Evolutionary conservation across 306 rosid genomes (phyloP), one percentile per base, ranked within the genome.

Genomic region (Cucumis hystrix): DNA sequence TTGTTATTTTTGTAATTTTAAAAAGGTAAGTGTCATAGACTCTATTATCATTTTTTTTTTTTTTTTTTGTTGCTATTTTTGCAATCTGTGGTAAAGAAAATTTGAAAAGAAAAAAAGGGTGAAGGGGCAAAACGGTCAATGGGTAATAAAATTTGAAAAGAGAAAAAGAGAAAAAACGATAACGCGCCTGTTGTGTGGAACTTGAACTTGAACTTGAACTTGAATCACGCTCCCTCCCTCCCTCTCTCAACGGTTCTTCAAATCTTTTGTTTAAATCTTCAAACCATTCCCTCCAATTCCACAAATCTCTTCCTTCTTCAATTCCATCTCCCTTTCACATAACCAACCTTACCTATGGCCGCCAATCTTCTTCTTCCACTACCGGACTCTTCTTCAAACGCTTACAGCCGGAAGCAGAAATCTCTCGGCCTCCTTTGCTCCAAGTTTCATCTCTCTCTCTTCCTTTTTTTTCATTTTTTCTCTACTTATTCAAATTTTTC

Each of bases 351-450:
- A 30, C 21, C 49, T 3, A 74, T 74, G 78, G 65, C 63, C 18
- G 63, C 65, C 3, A 39, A 59, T 74, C 77, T 74, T 39, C 63
- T 20, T 59, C 63, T 23, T 10, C 45, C 45, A 7, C 16, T 73
- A 30, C 68, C 10, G 3, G 57, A 40, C 7, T n/a, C 10, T 76
- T 76, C 70, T 39, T 76, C 70, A 21, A 68, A 80, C 54, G 43
- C 82, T 4, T 86, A 86, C 18, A 75, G 82, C 81, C 58, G 88
- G 7, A 86, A 86, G 66, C 85, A 83, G 77, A 86, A 86, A 51
- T 83, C 86, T 13, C 84, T 95, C 11, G 98, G 98, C 69, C 96
- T 95, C 58, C 76, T 95, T 18, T 92, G 98, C 88, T 89, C 98
- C 81, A 95, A 95, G 98, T 93, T 83, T 17, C 6, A 30, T 13